Evolutionary conservation across 2,329 filamentous ascomycete species (phyloP).

Genomic region (Epichloe festucae): DNA sequence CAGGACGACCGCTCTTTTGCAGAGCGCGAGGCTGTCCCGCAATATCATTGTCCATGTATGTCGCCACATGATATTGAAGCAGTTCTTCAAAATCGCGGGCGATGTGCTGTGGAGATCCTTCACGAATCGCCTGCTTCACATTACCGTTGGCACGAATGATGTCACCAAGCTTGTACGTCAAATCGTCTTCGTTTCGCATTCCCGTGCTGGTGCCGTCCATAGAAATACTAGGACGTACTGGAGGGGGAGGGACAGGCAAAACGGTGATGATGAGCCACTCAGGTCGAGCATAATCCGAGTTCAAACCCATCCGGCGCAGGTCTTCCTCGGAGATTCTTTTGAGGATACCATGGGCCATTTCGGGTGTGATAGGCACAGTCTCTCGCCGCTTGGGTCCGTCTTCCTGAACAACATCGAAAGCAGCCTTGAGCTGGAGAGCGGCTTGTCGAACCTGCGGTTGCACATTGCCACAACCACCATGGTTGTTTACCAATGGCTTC

Average conservation of each 20-base stretch:
- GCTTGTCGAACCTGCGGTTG: slow-evolving; percentile 82
- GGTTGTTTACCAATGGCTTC: slow-evolving; percentile 43
- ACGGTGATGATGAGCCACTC: slow-evolving; percentile 98
- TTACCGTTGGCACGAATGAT: slow-evolving; percentile 97
- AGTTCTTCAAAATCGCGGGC: slow-evolving; percentile 81
- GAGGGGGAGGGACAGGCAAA: slow-evolving; percentile 91
- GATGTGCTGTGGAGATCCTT: slow-evolving; percentile 86
- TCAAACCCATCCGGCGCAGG: slow-evolving; percentile 77
- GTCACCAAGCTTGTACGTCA: slow-evolving; percentile 98
- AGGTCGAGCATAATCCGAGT: slow-evolving; percentile 85
- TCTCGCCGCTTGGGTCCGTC: slow-evolving; percentile 63
- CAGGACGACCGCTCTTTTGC: slow-evolving; percentile 91
- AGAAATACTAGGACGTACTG: slow-evolving; percentile 91
- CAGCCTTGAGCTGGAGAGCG: slow-evolving; percentile 67
- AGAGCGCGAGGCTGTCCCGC: slow-evolving; percentile 87
- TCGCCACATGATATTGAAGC: slow-evolving; percentile 94
- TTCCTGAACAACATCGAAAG: slow-evolving; percentile 53
- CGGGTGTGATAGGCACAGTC: slow-evolving; percentile 69
- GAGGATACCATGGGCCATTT: slow-evolving; percentile 76
- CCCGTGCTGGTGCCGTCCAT: slow-evolving; percentile 90
- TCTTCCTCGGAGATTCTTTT: slow-evolving; percentile 72
- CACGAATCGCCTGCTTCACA: slow-evolving; percentile 77
- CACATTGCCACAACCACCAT: slow-evolving; percentile 87
- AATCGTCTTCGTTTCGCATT: slow-evolving; percentile 91
- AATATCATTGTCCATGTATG: slow-evolving; percentile 99